These are phyloP conservation scores for Ophiognomonia clavigignenti-juglandacearum DNA, from an alignment of 2,329 filamentous ascomycete genomes.

Conservation along the genomic window DNA sequence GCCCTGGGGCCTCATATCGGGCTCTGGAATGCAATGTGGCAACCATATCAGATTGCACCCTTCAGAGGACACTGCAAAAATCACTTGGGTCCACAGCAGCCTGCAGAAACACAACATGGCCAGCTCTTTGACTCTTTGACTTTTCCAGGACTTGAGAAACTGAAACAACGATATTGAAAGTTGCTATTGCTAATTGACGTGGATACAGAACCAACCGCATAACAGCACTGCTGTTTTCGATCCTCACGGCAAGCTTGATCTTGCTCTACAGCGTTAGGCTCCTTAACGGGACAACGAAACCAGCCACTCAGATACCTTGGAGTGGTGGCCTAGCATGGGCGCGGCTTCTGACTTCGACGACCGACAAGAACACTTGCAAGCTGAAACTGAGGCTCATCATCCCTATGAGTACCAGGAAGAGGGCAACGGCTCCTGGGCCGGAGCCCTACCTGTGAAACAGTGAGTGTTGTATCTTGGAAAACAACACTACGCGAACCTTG, in stretches of 20 bases:
- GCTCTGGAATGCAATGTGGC: no score
- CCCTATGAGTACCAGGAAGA: constrained; percentile 84
- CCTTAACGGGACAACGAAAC: constrained; percentile 6
- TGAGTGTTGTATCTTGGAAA: constrained; percentile 28
- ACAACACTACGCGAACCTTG: neutral
- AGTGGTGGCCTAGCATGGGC: constrained; percentile 64
- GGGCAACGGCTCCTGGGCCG: constrained; percentile 85
- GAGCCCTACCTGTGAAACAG: constrained; percentile 94
- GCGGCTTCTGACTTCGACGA: constrained; percentile 63
- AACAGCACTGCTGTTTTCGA: constrained; percentile 17
- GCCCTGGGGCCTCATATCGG: no score
- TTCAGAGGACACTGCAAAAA: no score
- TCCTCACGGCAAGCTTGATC: constrained; percentile 7
- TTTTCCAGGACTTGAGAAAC: neutral
- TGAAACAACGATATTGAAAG: neutral
- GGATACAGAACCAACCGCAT: neutral
- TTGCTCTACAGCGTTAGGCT: constrained; percentile 5
- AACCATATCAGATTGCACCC: no score
- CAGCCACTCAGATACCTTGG: constrained; percentile 11
- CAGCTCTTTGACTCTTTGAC: neutral
- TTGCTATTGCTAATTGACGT: neutral
- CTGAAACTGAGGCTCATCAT: constrained; percentile 55
- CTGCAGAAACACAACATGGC: no score
- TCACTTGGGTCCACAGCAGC: neutral
- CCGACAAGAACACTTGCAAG: constrained; percentile 58